Base-by-base conservation (phyloP, 805 yeast genomes). In the Cyberlindnera veronae region DNA sequence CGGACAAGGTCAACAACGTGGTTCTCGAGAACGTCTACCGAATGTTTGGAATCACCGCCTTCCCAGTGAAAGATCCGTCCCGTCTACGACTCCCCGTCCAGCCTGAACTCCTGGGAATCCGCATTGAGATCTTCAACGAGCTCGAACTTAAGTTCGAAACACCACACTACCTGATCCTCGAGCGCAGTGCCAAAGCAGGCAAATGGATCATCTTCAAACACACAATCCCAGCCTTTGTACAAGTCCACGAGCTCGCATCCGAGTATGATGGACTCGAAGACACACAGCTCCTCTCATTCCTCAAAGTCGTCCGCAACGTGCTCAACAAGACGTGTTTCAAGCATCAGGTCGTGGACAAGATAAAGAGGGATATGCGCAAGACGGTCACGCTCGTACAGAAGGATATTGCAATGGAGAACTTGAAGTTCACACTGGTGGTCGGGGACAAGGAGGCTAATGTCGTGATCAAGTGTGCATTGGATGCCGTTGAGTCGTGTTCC, bases 61-160 rank as follows among this genome's bases (percentile, higher is more conserved):
- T 68, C 41, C 71, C 71, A 0, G 54, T 66, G 1, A 57, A 57
- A 11, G 68, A 65, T 34, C 69, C 70, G 4, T 42, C 57, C n/a
- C 58, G 58, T 9, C 33, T 39, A 24, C 24, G 50, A 3, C 35
- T 41, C 9, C 42, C 46, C 30, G 49, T 50, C 2, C 22, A 35
- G 15, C 46, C 50, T 6, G 51, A 49, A 15, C 37, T 66, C 49
- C 14, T 66, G 1, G 71, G 71, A 3, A 52, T 68, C n/a, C 48
- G 72, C 29, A 53, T 68, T n/a, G 72, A 68, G 41, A 46, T 64
- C 1, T 66, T 59, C 39, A 59, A 66, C 36, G 61, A 58, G 16
- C 12, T 38, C 1, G 38, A 35, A 6, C 21, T 51, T 5, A 43
- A 33, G 19, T 66, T 62, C 45, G 68, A 65, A 19, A 49, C 49